These are phyloP conservation scores for Fusarium globosum DNA, from an alignment of 2,329 filamentous ascomycete species.

Conservation along the genomic window DNA sequence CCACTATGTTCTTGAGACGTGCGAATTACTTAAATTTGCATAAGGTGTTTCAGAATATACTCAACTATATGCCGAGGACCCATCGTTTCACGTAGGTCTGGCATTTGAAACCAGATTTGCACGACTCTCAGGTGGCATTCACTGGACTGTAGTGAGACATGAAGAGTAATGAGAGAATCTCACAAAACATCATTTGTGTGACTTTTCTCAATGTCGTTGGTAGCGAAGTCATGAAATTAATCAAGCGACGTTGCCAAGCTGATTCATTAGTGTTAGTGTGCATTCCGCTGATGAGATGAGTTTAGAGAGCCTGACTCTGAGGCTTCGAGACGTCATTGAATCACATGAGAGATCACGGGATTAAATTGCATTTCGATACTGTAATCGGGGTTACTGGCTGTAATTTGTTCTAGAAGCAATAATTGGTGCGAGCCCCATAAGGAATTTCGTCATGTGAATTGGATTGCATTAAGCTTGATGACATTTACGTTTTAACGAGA, in stretches of 20 bases:
- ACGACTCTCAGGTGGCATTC: background rate
- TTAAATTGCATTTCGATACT: background rate
- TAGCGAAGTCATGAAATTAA: accelerated
- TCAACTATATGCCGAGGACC: background rate
- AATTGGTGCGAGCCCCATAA: background rate
- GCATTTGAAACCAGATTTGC: background rate
- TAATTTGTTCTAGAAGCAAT: background rate
- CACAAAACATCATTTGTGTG: background rate
- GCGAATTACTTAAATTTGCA: background rate
- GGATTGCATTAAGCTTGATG: background rate
- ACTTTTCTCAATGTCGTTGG: accelerated
- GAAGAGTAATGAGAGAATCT: background rate
- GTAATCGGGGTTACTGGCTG: background rate
- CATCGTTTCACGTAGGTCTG: background rate
- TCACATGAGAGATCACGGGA: background rate
- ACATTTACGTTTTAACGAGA: background rate
- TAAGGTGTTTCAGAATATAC: background rate
- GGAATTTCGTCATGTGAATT: background rate
- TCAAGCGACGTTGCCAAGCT: background rate
- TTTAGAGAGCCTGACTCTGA: background rate
- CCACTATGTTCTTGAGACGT: background rate
- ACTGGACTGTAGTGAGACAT: background rate
- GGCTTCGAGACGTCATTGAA: background rate
- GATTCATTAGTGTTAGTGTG: accelerated
- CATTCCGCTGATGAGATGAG: accelerated